Evolutionary conservation across 805 yeast genomes (phyloP), one percentile per base, ranked within the genome.

Genomic region (Pichia nanzhaoensis): DNA sequence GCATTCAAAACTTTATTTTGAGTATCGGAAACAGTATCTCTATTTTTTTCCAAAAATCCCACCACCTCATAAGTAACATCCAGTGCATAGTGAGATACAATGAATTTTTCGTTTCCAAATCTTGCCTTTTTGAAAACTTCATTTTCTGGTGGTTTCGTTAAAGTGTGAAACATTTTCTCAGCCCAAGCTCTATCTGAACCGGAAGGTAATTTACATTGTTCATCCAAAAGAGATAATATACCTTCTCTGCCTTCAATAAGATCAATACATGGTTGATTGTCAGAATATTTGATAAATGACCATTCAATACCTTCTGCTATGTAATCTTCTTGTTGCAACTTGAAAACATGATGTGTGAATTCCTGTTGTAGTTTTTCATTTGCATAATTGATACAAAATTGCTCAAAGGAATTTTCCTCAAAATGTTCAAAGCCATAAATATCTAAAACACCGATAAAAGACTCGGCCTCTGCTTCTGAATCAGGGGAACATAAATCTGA

Each of bases 391-490:
- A 90, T 90, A 70, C 99, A 91, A 66, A 91, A 91, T 66, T 91
- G 99, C 67, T 91, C 99, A 60, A 91, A 91, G 6, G 96, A 89
- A 67, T 91, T 91, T 57, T 76, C 79, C 54, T 88, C 89, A 63
- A 91, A 91, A 65, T 91, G 97, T 65, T 91, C 99, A 63, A 91
- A 91, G 14, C 99, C 99, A 61, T 91, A 91, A 55, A 91, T 91
- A 81, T 91, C 99, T 56, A 91, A 74, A 22, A 91, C 98, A 61
- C 99, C 99, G 57, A 91, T 91, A 56, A 91, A 93, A 1, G 87
- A 76, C 38, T 74, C 67, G 37, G 81, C 74, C 24, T 78, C 66
- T 22, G 68, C 66, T 32, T 70, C 73, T 18, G 85, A 75, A 36
- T 78, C 83, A 22, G 82, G 80, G 2, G 90, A 79, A 58, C 93